phyloP scores from a whole-genome alignment of 116 monocot genomes.

The Dioscorea cayenensis region DNA sequence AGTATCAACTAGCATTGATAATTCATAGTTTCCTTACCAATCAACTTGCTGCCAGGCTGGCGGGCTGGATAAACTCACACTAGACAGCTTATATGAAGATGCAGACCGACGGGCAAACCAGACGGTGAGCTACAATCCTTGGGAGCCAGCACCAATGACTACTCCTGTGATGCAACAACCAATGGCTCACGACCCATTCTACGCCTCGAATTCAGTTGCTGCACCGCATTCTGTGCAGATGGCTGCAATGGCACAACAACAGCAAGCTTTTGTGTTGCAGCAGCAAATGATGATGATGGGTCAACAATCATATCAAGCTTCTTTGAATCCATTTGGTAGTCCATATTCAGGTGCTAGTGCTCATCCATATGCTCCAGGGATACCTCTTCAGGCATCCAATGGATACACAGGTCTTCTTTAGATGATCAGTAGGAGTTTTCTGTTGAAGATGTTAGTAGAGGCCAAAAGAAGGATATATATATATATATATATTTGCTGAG shows the following conservation, averaged over 20 bases:
- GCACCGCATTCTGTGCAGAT: constrained; percentile 76
- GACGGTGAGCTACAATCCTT: constrained; percentile 78
- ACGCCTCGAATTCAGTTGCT: constrained; percentile 51
- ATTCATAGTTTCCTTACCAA: not conserved
- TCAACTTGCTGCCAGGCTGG: constrained; percentile 49
- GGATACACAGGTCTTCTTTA: constrained; percentile 24
- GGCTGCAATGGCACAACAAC: constrained; percentile 87
- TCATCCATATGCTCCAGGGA: constrained; percentile 35
- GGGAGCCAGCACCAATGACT: constrained; percentile 46
- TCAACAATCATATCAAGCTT: constrained; percentile 35
- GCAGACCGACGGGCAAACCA: constrained; percentile 66
- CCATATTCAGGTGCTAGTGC: constrained; percentile 23
- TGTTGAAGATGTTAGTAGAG: not conserved
- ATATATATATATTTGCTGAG: not conserved
- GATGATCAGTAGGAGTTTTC: not conserved
- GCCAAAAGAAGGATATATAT: not conserved
- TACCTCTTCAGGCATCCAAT: constrained; percentile 43
- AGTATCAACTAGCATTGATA: not conserved
- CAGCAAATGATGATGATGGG: constrained; percentile 73
- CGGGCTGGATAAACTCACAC: constrained; percentile 78
- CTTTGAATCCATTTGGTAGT: constrained; percentile 69
- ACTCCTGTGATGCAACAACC: constrained; percentile 35
- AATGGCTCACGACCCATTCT: constrained; percentile 63
- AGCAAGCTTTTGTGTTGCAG: constrained; percentile 79
- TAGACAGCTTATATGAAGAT: constrained; percentile 95